Percentiles rank a stretch among this genome's conserved stretches.
Conservation (phyloP, 306 rosid species). For the Abrus pulchellus region DNA sequence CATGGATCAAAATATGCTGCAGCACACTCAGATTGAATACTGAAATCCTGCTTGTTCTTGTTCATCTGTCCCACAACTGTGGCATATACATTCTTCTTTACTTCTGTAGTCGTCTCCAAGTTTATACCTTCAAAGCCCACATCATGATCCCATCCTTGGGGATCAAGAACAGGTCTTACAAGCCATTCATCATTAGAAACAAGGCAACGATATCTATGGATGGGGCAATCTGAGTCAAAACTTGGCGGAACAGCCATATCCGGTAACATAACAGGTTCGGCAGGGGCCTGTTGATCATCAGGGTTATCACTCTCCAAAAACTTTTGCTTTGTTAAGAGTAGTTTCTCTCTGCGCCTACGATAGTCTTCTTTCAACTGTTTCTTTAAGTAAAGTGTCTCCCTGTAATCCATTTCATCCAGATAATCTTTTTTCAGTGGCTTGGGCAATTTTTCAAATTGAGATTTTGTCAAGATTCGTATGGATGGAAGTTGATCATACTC, state of each 20-base stretch:
- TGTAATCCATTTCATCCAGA: constrained; percentile 92
- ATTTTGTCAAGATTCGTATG: constrained; percentile 76
- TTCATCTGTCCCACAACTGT: constrained; percentile 80
- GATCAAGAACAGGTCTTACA: constrained; percentile 94
- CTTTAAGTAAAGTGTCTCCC: constrained; percentile 92
- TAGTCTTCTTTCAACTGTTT: constrained; percentile 88
- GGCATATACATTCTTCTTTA: constrained; percentile 66
- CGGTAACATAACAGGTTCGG: constrained; percentile 78
- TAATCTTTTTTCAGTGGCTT: constrained; percentile 73
- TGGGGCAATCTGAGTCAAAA: constrained; percentile 72
- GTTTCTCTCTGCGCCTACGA: constrained; percentile 60
- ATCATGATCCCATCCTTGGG: constrained; percentile 98
- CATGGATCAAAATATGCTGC: constrained; percentile 72
- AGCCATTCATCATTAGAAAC: constrained; percentile 73
- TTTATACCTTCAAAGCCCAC: constrained; percentile 90
- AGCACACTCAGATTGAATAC: constrained; percentile 82
- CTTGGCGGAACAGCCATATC: constrained; percentile 87
- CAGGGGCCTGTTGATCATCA: constrained; percentile 66
- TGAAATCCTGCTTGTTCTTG: constrained; percentile 82
- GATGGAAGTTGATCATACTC: constrained; percentile 91
- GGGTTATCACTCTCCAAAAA: constrained; percentile 51
- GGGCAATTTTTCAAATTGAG: constrained; percentile 84
- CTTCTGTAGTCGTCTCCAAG: constrained; percentile 71
- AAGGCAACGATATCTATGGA: constrained; percentile 87
- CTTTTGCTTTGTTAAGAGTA: constrained; percentile 52